Percentiles rank a stretch among this genome's conserved stretches.
Evolutionary conservation across 345 rosid species (phyloP).

Genomic region (Litchi chinensis): DNA sequence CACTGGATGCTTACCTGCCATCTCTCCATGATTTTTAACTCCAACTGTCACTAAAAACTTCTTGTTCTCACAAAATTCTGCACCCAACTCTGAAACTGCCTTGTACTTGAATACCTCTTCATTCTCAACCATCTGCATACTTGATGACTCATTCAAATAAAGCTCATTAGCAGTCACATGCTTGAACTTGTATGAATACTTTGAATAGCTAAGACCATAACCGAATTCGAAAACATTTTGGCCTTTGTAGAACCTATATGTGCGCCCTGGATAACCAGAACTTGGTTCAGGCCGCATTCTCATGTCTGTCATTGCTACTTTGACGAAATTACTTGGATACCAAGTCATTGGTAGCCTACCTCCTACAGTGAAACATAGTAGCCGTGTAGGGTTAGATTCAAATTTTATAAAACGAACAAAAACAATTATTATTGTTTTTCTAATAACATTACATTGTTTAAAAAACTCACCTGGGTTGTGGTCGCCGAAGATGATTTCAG

Average conservation of each 20-base stretch:
- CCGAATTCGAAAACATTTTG: constrained; percentile 67
- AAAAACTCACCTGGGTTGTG: constrained; percentile 75
- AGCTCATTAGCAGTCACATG: constrained; percentile 29
- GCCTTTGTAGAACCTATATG: constrained; percentile 79
- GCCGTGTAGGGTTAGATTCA: background rate
- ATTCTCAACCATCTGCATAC: background rate
- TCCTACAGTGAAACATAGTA: constrained; percentile 43
- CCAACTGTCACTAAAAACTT: constrained; percentile 45
- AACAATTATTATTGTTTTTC: background rate
- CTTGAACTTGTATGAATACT: constrained; percentile 54
- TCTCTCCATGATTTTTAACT: constrained; percentile 62
- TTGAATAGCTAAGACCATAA: constrained; percentile 77
- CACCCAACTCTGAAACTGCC: constrained; percentile 54
- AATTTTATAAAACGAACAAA: background rate
- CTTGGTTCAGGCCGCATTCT: constrained; percentile 67
- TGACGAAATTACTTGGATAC: constrained; percentile 71
- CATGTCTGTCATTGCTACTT: constrained; percentile 86
- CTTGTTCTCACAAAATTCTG: constrained; percentile 42
- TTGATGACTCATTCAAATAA: constrained; percentile 40
- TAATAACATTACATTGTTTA: background rate
- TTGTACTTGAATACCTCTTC: constrained; percentile 25
- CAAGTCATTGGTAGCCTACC: constrained; percentile 91
- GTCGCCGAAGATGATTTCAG: constrained; percentile 87
- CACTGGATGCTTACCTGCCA: constrained; percentile 74
- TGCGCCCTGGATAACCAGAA: constrained; percentile 80